A percentile compares a stretch with the other conserved stretches of the same genome.
Conservation (phyloP, 1,139 yeast species). For the Wickerhamomyces sp. region DNA sequence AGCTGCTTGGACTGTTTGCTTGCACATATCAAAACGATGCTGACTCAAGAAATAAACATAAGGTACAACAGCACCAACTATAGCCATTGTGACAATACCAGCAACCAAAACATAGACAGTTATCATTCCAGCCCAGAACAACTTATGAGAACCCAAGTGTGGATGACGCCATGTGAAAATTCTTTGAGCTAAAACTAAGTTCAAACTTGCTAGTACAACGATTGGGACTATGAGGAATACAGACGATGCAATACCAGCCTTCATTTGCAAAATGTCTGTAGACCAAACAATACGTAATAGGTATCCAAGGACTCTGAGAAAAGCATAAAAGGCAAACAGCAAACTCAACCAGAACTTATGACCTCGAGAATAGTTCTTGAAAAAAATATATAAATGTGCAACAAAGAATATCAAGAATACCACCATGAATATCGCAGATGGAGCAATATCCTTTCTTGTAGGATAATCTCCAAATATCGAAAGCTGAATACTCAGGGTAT, state of each 20-base stretch:
- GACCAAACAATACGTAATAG: constrained; percentile 61
- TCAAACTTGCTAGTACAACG: constrained; percentile 50
- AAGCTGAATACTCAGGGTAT: constrained; percentile 34
- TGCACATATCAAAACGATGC: constrained; percentile 44
- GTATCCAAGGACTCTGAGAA: constrained; percentile 55
- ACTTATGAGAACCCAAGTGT: constrained; percentile 55
- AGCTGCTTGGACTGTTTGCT: constrained; percentile 55
- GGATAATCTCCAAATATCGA: constrained; percentile 66
- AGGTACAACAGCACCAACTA: constrained; percentile 63
- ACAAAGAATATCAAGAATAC: constrained; percentile 46
- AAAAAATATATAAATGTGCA: constrained; percentile 46
- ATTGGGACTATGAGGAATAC: constrained; percentile 57
- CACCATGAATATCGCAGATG: constrained; percentile 55
- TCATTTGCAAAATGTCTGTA: constrained; percentile 38
- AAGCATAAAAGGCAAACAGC: constrained; percentile 50
- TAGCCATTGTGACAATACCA: constrained; percentile 61
- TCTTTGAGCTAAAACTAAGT: constrained; percentile 69
- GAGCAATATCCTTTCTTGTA: constrained; percentile 49
- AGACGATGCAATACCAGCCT: constrained; percentile 55
- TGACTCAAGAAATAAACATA: constrained; percentile 52
- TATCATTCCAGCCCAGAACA: constrained; percentile 54
- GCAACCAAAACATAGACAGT: constrained; percentile 49
- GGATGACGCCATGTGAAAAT: constrained; percentile 84
- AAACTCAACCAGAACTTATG: constrained; percentile 60
- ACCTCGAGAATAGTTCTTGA: constrained; percentile 50